Evolutionary conservation across 75 land plant genomes (phyloP).

Genomic region (Pseudotsuga menziesii): DNA sequence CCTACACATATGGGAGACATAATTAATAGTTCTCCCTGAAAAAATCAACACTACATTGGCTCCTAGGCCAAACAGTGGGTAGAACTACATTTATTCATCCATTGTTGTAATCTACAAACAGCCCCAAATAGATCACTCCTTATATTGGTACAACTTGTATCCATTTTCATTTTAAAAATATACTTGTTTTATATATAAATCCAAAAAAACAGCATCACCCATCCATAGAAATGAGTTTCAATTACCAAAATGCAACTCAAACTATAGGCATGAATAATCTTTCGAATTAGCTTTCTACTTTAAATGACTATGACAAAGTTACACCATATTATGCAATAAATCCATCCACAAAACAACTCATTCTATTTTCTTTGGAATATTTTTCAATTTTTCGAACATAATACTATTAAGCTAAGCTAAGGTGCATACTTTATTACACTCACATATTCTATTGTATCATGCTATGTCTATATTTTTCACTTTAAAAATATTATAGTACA

Average conservation of each 20-base stretch:
- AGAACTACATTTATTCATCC: conserved; percentile 91
- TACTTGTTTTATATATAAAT: background rate
- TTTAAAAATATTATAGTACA: too few relatives aligned
- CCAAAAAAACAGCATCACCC: background rate
- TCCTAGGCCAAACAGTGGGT: conserved; percentile 92
- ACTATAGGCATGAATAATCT: background rate
- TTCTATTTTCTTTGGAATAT: background rate
- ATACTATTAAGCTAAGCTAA: too few relatives aligned
- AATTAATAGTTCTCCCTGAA: conserved; percentile 34
- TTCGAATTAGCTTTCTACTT: background rate
- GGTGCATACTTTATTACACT: too few relatives aligned
- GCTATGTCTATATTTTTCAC: too few relatives aligned
- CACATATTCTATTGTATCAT: too few relatives aligned
- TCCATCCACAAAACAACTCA: background rate
- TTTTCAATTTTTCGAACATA: background rate
- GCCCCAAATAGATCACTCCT: background rate
- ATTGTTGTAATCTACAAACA: conserved; percentile 83
- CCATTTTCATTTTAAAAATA: background rate
- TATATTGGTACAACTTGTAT: background rate
- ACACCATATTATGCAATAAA: background rate
- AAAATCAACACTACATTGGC: conserved; percentile 94
- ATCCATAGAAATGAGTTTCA: background rate
- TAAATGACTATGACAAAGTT: background rate
- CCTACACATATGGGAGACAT: too few relatives aligned
- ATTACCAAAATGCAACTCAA: background rate